Evolutionary conservation across 805 yeast species (phyloP).

Genomic region (Barnettozyma siamensis): DNA sequence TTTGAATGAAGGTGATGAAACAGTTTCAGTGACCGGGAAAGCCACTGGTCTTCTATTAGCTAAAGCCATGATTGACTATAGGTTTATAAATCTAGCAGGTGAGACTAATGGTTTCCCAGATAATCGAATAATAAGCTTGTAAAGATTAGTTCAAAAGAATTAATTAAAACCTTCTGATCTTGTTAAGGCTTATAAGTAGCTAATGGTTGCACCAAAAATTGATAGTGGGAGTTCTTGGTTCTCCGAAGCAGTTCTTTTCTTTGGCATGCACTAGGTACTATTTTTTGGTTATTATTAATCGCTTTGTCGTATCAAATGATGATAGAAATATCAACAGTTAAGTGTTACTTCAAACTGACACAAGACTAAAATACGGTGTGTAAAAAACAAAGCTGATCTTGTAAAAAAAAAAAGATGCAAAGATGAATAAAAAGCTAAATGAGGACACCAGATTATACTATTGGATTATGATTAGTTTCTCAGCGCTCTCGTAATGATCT

Average conservation of each 20-base stretch:
- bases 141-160: slow-evolving; percentile 15
- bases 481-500: background rate
- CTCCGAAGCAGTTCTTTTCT: slow-evolving; percentile 1
- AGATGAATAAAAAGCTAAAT: background rate
- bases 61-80: slow-evolving; percentile 44
- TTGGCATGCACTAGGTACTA: slow-evolving; percentile 5
- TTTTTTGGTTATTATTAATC: background rate
- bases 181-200: background rate
- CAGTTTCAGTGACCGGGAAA: slow-evolving; percentile 35
- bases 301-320: background rate
- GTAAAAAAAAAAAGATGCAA: background rate
- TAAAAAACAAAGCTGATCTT: background rate
- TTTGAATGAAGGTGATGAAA: slow-evolving; percentile 25
- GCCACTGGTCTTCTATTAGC: slow-evolving; percentile 63
- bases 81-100: background rate
- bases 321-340: background rate
- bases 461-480: background rate
- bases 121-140: slow-evolving; percentile 1
- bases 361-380: background rate
- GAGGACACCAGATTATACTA: background rate
- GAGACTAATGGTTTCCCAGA: too few species aligned
- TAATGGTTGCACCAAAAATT: background rate
- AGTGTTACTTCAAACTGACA: background rate
- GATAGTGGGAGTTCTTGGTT: slow-evolving; percentile 3
- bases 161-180: slow-evolving; percentile 24